phyloP scores from a whole-genome alignment of 345 rosid species.

The Sisymbrium altissimum region DNA sequence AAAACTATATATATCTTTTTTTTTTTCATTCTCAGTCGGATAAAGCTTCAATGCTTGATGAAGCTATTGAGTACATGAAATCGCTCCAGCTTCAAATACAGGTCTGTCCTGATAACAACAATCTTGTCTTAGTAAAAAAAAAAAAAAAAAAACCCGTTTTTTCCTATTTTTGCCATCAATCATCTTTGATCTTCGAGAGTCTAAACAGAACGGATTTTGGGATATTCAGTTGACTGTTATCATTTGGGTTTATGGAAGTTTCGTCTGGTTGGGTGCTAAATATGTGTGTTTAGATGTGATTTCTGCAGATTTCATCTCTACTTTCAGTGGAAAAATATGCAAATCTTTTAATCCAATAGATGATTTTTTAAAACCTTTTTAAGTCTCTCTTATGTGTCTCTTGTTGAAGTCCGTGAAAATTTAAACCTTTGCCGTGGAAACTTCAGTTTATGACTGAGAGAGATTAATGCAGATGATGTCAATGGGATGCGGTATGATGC shows the following conservation, averaged over 20 bases:
- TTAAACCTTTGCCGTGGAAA: background rate
- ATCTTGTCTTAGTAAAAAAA: no score
- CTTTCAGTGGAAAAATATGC: background rate
- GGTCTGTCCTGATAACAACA: background rate
- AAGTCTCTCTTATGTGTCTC: background rate
- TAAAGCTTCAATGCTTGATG: constrained; percentile 41
- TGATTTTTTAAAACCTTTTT: background rate
- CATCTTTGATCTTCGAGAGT: background rate
- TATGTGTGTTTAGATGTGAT: background rate
- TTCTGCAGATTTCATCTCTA: background rate
- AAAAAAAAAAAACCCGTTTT: background rate
- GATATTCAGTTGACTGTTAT: background rate
- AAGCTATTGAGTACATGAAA: constrained; percentile 39
- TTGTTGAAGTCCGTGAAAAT: background rate
- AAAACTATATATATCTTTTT: background rate
- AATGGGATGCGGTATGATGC: constrained; percentile 78
- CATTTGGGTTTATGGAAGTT: background rate
- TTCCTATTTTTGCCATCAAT: background rate
- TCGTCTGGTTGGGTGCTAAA: background rate
- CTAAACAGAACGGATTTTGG: background rate
- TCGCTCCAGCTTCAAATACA: constrained; percentile 39
- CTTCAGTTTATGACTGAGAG: constrained; percentile 15
- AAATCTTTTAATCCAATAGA: no score
- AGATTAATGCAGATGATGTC: constrained; percentile 67
- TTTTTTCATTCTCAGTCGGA: constrained; percentile 23